phyloP scores from a whole-genome alignment of 768 basidiomycete genomes.

The Hemileccinum impolitum region DNA sequence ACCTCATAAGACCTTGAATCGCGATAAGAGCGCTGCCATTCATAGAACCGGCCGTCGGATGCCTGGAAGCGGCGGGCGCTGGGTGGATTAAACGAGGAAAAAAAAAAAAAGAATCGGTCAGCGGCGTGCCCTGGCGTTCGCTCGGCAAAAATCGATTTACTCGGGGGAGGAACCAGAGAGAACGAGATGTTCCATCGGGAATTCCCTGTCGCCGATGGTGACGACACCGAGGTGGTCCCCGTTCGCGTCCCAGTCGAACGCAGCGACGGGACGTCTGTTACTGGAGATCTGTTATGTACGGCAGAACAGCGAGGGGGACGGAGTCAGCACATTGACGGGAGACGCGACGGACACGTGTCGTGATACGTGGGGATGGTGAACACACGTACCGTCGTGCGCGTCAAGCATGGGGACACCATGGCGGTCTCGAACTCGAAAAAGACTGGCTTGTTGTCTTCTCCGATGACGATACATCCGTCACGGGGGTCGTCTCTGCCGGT shows the following conservation, averaged over 20 bases:
- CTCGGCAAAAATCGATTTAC: constrained; percentile 32
- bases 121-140: not conserved
- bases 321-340: too few species aligned
- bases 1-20: constrained; percentile 60
- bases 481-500: constrained; percentile 69
- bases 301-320: too few species aligned
- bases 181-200: constrained; percentile 64
- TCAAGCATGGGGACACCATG: constrained; percentile 15
- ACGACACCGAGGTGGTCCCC: constrained; percentile 38
- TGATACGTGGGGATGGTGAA: constrained; percentile 6
- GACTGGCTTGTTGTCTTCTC: constrained; percentile 54
- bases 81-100: constrained; percentile 4
- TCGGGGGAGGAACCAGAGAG: constrained; percentile 46
- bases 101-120: not conserved
- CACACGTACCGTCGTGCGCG: constrained; percentile 27
- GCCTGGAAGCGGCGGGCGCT: constrained; percentile 62
- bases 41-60: constrained; percentile 54
- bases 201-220: constrained; percentile 49
- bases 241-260: constrained; percentile 43
- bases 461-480: constrained; percentile 60
- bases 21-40: constrained; percentile 58
- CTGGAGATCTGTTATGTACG: constrained; percentile 26
- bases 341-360: not conserved
- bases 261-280: constrained; percentile 52
- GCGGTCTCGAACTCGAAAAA: constrained; percentile 68